Percentiles rank a stretch among this genome's conserved stretches.
phyloP scores from a whole-genome alignment of 1,284 basidiomycete genomes.

The Rugiboletus extremiorientalis region DNA sequence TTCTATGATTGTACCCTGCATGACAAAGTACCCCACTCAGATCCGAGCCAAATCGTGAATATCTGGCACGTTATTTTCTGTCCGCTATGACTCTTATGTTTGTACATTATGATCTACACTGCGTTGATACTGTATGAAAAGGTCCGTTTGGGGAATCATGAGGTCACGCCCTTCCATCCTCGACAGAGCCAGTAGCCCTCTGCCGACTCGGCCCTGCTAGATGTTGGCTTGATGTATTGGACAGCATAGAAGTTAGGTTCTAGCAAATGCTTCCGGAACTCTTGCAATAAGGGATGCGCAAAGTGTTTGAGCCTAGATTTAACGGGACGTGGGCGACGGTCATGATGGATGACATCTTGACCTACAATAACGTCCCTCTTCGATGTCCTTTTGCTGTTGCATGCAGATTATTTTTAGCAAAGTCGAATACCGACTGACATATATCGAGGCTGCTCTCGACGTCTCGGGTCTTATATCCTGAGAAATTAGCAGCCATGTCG shows the following conservation, averaged over 20 bases:
- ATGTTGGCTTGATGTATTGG: slow-evolving; percentile 59
- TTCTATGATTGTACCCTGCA: slow-evolving; percentile 7
- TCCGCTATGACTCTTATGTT: slow-evolving; percentile 15
- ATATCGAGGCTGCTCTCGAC: slow-evolving; percentile 61
- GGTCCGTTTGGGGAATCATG: not conserved
- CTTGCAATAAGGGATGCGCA: slow-evolving; percentile 55
- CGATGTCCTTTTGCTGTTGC: slow-evolving; percentile 33
- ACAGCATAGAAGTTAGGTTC: slow-evolving; percentile 60
- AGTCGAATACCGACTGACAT: slow-evolving; percentile 61
- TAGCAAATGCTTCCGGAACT: slow-evolving; percentile 53
- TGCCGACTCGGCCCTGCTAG: slow-evolving; percentile 67
- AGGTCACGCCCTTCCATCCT: slow-evolving; percentile 45
- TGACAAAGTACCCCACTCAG: not conserved
- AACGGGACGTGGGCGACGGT: not conserved
- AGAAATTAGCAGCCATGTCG: slow-evolving; percentile 75
- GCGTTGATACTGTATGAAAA: not conserved
- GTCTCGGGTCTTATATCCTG: slow-evolving; percentile 62
- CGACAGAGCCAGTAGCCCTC: slow-evolving; percentile 77
- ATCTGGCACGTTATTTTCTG: not conserved
- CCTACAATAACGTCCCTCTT: slow-evolving; percentile 69
- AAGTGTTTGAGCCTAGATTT: slow-evolving; percentile 70
- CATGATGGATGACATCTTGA: slow-evolving; percentile 14
- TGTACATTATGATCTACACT: slow-evolving; percentile 16
- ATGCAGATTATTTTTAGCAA: slow-evolving; percentile 53
- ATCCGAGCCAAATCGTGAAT: not conserved